Percentiles rank a stretch among this genome's conserved stretches.
These are phyloP conservation scores for Plasmodium gallinaceum DNA, from an alignment of 169 alveolate genomes.

Conservation along the genomic window DNA sequence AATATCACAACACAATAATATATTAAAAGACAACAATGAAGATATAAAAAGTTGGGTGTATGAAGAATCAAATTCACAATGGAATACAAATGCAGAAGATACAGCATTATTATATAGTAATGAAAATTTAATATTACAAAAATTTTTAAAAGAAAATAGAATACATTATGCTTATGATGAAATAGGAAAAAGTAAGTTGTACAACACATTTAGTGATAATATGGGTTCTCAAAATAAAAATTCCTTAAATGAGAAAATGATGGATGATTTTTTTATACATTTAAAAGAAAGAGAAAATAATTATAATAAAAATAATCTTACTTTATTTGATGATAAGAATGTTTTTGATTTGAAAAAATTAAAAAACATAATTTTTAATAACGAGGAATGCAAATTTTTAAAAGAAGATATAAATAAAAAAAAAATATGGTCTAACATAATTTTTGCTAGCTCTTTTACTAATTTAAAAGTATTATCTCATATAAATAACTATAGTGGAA, in stretches of 20 bases:
- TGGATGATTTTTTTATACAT: conserved; percentile 40
- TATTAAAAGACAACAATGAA: not conserved
- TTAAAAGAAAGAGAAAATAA: not conserved
- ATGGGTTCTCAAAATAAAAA: not conserved
- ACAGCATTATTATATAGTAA: not conserved
- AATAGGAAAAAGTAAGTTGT: conserved; percentile 11
- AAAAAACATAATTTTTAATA: conserved; percentile 15
- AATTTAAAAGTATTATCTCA: conserved; percentile 60
- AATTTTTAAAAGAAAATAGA: conserved; percentile 57
- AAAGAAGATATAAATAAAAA: conserved; percentile 34
- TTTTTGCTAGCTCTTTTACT: conserved; percentile 38
- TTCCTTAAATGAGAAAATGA: conserved; percentile 21
- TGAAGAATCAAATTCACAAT: not conserved
- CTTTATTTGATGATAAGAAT: not conserved
- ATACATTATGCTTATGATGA: conserved; percentile 72
- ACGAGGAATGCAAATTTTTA: conserved; percentile 18
- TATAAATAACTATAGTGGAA: conserved; percentile 52
- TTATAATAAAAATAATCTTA: not conserved
- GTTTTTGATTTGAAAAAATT: not conserved
- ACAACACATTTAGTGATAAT: not conserved
- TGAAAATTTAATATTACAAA: conserved; percentile 25
- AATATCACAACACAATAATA: not conserved
- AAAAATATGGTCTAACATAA: conserved; percentile 55
- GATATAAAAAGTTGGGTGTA: not conserved
- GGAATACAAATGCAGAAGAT: not conserved